Evolutionary conservation across 2,329 filamentous ascomycete genomes (phyloP).

Genomic region (Sporothrix pallida): DNA sequence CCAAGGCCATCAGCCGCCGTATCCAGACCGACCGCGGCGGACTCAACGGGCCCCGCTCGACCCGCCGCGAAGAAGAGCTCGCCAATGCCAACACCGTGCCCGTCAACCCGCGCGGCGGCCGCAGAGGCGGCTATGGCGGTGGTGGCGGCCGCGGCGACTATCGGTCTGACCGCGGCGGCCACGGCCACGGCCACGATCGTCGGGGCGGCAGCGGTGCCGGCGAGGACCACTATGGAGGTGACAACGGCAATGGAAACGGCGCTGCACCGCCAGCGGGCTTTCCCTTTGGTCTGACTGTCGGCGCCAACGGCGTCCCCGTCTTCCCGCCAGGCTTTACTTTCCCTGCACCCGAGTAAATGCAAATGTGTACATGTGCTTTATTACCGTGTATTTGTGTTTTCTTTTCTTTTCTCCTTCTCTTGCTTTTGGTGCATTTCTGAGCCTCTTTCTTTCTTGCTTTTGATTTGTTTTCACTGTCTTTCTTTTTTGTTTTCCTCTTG

Average conservation of each 20-base stretch:
- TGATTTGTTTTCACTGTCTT: background rate
- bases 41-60: conserved; percentile 68
- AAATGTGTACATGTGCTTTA: too few relatives aligned
- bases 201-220: conserved; percentile 38
- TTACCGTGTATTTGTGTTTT: background rate
- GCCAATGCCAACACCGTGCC: conserved; percentile 29
- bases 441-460: background rate
- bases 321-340: conserved; percentile 55
- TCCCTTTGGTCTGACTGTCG: conserved; percentile 52
- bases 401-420: too few relatives aligned
- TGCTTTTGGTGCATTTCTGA: background rate
- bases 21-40: conserved; percentile 73
- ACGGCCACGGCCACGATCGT: conserved; percentile 16
- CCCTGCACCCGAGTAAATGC: conserved; percentile 33
- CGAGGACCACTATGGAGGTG: conserved; percentile 40
- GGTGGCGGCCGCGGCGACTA: conserved; percentile 35
- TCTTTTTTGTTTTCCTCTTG: background rate
- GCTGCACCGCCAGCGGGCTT: conserved; percentile 45
- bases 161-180: conserved; percentile 38
- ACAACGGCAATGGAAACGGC: conserved; percentile 37
- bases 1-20: conserved; percentile 77
- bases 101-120: conserved; percentile 30
- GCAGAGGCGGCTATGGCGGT: conserved; percentile 36
- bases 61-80: conserved; percentile 49
- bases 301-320: conserved; percentile 57